These are phyloP conservation scores for Flammula alnicola DNA, from an alignment of 1,284 basidiomycete species.

Conservation along the genomic window DNA sequence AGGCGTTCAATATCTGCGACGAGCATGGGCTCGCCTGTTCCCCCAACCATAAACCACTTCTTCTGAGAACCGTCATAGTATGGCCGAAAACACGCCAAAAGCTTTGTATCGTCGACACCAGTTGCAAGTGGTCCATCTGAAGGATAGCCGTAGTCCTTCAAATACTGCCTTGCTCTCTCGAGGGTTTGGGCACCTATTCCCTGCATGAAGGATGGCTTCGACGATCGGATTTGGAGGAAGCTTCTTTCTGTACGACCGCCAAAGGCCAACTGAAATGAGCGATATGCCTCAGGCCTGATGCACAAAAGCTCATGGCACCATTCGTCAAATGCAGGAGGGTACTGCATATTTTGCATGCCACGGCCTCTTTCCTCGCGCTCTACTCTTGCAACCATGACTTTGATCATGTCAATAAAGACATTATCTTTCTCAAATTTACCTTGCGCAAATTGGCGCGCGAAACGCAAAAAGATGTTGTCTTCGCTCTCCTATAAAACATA, in stretches of 20 bases:
- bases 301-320: slow-evolving; percentile 31
- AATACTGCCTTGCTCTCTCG: slow-evolving; percentile 16
- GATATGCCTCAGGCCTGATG: slow-evolving; percentile 32
- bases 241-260: background rate
- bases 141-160: slow-evolving; percentile 22
- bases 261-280: background rate
- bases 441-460: too few species aligned
- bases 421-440: too few species aligned
- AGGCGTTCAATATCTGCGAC: slow-evolving; percentile 10
- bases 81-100: slow-evolving; percentile 25
- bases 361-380: slow-evolving; percentile 33
- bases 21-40: slow-evolving; percentile 8
- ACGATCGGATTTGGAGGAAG: slow-evolving; percentile 1
- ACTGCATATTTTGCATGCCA: slow-evolving; percentile 41
- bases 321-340: slow-evolving; percentile 33
- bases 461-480: too few species aligned
- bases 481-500: too few species aligned
- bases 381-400: slow-evolving; percentile 29
- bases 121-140: slow-evolving; percentile 26
- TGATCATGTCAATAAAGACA: slow-evolving; percentile 34
- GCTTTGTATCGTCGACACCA: slow-evolving; percentile 38
- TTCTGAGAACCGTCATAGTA: slow-evolving; percentile 27
- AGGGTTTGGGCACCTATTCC: slow-evolving; percentile 24
- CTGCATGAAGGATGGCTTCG: slow-evolving; percentile 20
- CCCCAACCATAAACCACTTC: slow-evolving; percentile 21